phyloP scores from a whole-genome alignment of 768 basidiomycete genomes.

The Tricholoma furcatifolium region DNA sequence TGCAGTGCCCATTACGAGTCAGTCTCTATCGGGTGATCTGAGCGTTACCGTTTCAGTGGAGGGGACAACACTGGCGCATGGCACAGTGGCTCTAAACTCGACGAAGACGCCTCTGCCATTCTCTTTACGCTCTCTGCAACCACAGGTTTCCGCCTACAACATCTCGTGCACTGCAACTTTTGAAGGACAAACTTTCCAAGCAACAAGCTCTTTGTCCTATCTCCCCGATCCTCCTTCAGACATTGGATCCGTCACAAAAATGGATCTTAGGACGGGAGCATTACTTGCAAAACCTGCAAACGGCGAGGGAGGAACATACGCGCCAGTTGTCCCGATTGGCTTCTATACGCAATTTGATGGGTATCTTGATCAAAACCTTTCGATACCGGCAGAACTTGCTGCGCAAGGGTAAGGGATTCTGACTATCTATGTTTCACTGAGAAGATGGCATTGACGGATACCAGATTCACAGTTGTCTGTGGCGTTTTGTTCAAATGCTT shows the following conservation, averaged over 20 bases:
- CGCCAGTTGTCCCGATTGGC: conserved; percentile 68
- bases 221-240: conserved; percentile 45
- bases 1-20: conserved; percentile 39
- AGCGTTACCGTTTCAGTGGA: conserved; percentile 45
- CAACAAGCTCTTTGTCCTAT: conserved; percentile 44
- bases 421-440: neutral
- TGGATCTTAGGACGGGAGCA: conserved; percentile 60
- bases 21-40: conserved; percentile 25
- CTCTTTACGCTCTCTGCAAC: conserved; percentile 43
- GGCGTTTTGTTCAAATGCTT: neutral
- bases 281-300: conserved; percentile 50
- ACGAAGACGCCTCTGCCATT: conserved; percentile 50
- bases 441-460: neutral
- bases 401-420: conserved; percentile 46
- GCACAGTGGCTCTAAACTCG: conserved; percentile 49
- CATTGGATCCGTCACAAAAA: conserved; percentile 60
- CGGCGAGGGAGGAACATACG: conserved; percentile 47
- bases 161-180: conserved; percentile 39
- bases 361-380: conserved; percentile 51
- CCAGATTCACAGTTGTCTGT: conserved; percentile 42
- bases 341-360: conserved; percentile 66
- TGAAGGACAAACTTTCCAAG: conserved; percentile 40
- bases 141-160: conserved; percentile 37
- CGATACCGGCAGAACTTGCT: conserved; percentile 56
- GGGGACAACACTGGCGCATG: conserved; percentile 41